phyloP scores from a whole-genome alignment of 805 yeast species.

The Vanderwaltozyma polyspora region DNA sequence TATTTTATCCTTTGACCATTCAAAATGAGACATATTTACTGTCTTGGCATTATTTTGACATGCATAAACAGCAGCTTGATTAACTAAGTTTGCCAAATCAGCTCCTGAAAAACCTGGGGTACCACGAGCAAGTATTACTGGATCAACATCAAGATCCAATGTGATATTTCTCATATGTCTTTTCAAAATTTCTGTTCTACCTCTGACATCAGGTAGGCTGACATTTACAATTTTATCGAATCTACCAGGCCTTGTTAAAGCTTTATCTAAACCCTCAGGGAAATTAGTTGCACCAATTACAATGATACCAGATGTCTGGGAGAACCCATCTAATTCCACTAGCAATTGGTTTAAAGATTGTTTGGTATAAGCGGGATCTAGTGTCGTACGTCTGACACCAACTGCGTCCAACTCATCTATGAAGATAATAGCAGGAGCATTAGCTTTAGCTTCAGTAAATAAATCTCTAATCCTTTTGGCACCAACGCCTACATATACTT shows the following conservation, averaged over 20 bases:
- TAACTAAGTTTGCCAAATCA: conserved; percentile 82
- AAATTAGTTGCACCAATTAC: conserved; percentile 50
- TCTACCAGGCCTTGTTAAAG: conserved; percentile 92
- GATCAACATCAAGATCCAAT: conserved; percentile 70
- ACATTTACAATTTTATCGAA: conserved; percentile 90
- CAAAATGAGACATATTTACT: conserved; percentile 80
- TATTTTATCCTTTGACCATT: conserved; percentile 97
- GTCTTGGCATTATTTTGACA: conserved; percentile 79
- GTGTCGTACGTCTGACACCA: conserved; percentile 69
- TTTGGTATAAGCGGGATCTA: conserved; percentile 89
- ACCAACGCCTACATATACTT: conserved; percentile 93
- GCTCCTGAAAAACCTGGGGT: conserved; percentile 98
- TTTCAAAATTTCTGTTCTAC: conserved; percentile 77
- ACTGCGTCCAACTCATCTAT: conserved; percentile 31
- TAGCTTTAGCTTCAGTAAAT: conserved; percentile 78
- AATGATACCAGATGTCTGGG: conserved; percentile 81
- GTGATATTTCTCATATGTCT: conserved; percentile 87
- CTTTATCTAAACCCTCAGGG: conserved; percentile 90
- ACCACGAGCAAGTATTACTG: conserved; percentile 81
- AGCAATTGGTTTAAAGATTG: conserved; percentile 89
- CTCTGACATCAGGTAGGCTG: conserved; percentile 91
- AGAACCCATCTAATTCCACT: conserved; percentile 88
- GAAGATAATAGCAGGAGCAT: conserved; percentile 80
- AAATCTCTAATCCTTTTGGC: conserved; percentile 91
- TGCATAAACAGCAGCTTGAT: conserved; percentile 93